phyloP scores from a whole-genome alignment of 1,284 basidiomycete species.

The Leccinum huronense region DNA sequence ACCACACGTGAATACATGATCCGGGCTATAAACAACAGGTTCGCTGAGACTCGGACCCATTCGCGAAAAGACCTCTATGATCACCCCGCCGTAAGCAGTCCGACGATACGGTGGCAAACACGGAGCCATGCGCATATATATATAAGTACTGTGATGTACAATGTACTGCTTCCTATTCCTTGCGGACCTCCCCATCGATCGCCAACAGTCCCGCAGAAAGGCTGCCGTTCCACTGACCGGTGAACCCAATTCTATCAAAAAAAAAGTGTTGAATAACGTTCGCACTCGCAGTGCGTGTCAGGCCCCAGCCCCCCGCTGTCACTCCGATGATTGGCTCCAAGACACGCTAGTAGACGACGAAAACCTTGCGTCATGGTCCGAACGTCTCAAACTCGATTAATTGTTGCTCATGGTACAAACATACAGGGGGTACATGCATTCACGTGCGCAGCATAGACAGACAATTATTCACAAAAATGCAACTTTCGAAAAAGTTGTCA shows the following conservation, averaged over 20 bases:
- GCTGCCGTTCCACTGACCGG: neutral
- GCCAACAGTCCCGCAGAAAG: neutral
- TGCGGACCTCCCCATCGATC: neutral
- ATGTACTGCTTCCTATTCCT: neutral
- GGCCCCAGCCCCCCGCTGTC: neutral
- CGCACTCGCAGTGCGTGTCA: neutral
- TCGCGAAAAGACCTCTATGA: conserved; percentile 12
- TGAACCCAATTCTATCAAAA: neutral
- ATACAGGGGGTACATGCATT: neutral
- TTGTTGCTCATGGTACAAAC: neutral
- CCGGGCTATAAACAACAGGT: neutral
- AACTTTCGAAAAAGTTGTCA: neutral
- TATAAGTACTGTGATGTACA: neutral
- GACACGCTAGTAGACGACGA: neutral
- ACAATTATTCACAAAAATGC: neutral
- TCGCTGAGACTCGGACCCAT: conserved; percentile 2
- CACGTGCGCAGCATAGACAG: neutral
- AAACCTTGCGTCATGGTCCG: neutral
- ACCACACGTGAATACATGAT: neutral
- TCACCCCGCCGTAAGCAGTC: neutral
- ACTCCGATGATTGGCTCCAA: neutral
- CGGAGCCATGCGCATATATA: neutral
- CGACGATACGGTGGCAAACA: neutral
- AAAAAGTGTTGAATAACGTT: neutral
- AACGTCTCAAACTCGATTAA: neutral